Evolutionary conservation across 192 early-diverging fungal species (phyloP), one percentile per base, ranked within the genome.

Genomic region (Cladochytrium replicatum): DNA sequence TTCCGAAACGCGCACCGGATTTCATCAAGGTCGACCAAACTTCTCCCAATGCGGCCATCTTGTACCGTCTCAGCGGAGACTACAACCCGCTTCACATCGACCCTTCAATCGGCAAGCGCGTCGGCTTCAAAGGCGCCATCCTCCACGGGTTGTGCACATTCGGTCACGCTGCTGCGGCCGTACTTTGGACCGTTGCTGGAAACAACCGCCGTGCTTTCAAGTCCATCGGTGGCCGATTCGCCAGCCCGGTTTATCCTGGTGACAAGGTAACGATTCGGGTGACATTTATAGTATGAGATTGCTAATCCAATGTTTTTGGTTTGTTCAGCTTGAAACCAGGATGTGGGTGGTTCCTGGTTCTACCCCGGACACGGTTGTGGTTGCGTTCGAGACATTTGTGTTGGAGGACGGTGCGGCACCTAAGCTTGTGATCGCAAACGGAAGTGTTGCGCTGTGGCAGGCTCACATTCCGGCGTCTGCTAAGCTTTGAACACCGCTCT

Each of bases 51-150:
- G 75, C 82, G 43, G 85, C 85, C 8, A 62, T 85, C 32, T 52
- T 88, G 9, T 88, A 85, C 55, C 74, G 85, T 43, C 53, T 88
- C 23, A 82, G 77, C 28, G 85, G 79, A 28, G 85, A 87, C 50
- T 87, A 80, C 61, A 87, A 87, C 55, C 81, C 81, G 13, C 57
- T 87, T 28, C 85, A 87, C 57, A 79, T 78, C 21, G 85, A 88
- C 55, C 75, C 81, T 7, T 58, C 52, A 0, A 66, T 88, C 26
- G 82, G 82, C 2, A 74, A 78, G 26, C 60, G 46, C 21, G 55
- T 88, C 23, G 85, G 85, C 0, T 84, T 85, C 66, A 73, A 81
- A 29, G 69, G 71, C 5, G 78, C 84, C 27, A 82, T 88, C 55
- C 46, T 88, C 13, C 85, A 88, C 55, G 85, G 85, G 17, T 69